phyloP scores from a whole-genome alignment of 2,329 filamentous ascomycete species.

The Fusarium compactum region DNA sequence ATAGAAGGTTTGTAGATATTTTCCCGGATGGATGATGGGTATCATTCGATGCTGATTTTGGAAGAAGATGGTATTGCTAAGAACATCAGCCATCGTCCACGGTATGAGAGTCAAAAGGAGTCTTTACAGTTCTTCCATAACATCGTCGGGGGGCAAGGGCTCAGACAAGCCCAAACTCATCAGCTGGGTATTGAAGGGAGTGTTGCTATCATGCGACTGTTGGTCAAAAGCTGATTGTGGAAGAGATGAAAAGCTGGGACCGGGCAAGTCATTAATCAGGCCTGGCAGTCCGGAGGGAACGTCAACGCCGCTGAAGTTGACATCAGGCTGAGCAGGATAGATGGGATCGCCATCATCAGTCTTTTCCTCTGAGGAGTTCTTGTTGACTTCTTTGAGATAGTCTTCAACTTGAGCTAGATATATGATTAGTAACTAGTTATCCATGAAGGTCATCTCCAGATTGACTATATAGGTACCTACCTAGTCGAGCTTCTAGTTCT shows the following conservation, averaged over 20 bases:
- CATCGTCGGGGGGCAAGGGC: conserved; percentile 79
- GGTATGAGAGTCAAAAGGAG: not conserved
- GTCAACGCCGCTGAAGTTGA: conserved; percentile 21
- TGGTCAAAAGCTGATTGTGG: conserved; percentile 25
- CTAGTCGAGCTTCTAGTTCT: conserved; percentile 86
- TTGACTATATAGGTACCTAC: conserved; percentile 61
- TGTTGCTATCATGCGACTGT: conserved; percentile 15
- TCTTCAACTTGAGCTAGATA: conserved; percentile 81
- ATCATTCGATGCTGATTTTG: conserved; percentile 76
- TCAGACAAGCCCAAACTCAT: conserved; percentile 86
- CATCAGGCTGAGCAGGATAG: conserved; percentile 28
- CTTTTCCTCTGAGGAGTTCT: conserved; percentile 44
- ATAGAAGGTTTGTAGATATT: conserved; percentile 81
- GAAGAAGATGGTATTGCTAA: conserved; percentile 81
- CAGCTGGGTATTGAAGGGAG: conserved; percentile 58
- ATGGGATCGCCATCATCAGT: conserved; percentile 45
- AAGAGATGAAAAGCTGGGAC: conserved; percentile 30
- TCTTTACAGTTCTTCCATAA: conserved; percentile 84
- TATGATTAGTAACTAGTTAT: conserved; percentile 18
- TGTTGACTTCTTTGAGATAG: conserved; percentile 75
- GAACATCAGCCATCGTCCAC: conserved; percentile 10
- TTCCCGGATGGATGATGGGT: conserved; percentile 82
- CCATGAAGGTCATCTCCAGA: not conserved
- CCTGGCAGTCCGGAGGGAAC: conserved; percentile 16
- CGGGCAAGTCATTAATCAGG: conserved; percentile 5